phyloP scores from a whole-genome alignment of 2,329 filamentous ascomycete species.

The Exophiala viscosa region DNA sequence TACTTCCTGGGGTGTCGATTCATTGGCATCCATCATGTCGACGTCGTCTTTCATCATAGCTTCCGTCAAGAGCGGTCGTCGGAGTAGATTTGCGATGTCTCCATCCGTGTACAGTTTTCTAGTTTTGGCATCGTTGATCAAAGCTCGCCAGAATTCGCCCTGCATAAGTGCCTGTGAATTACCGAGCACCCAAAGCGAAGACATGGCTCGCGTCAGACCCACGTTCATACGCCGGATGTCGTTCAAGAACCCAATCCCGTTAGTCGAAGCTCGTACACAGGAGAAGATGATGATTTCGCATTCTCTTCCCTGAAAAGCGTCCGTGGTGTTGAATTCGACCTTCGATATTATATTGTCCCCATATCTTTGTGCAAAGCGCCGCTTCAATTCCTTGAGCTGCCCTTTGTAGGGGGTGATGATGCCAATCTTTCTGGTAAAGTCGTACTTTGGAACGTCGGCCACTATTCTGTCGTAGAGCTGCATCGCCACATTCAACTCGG shows the following conservation, averaged over 20 bases:
- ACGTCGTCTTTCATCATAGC: constrained; percentile 41
- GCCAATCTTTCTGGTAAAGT: constrained; percentile 80
- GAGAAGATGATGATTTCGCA: constrained; percentile 99
- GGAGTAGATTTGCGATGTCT: constrained; percentile 54
- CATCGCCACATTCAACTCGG: constrained; percentile 82
- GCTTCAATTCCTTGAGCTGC: constrained; percentile 75
- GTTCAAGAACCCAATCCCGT: constrained; percentile 94
- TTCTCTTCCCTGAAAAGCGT: constrained; percentile 95
- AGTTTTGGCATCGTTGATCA: constrained; percentile 75
- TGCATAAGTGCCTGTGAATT: constrained; percentile 82
- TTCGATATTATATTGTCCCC: constrained; percentile 70
- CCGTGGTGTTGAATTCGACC: constrained; percentile 97
- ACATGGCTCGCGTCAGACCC: constrained; percentile 92
- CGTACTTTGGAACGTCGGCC: constrained; percentile 63
- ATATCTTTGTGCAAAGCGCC: constrained; percentile 67
- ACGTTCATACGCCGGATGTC: constrained; percentile 99
- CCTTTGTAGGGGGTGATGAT: constrained; percentile 99
- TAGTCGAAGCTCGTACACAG: constrained; percentile 88
- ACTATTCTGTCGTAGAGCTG: constrained; percentile 76
- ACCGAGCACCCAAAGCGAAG: constrained; percentile 91
- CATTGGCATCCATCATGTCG: constrained; percentile 39
- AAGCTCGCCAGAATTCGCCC: constrained; percentile 83
- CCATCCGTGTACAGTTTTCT: constrained; percentile 75
- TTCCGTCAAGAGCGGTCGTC: constrained; percentile 48
- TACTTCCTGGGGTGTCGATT: background rate